Base-by-base conservation (phyloP, 148 eudicot species). In the Polygonum aviculare region DNA sequence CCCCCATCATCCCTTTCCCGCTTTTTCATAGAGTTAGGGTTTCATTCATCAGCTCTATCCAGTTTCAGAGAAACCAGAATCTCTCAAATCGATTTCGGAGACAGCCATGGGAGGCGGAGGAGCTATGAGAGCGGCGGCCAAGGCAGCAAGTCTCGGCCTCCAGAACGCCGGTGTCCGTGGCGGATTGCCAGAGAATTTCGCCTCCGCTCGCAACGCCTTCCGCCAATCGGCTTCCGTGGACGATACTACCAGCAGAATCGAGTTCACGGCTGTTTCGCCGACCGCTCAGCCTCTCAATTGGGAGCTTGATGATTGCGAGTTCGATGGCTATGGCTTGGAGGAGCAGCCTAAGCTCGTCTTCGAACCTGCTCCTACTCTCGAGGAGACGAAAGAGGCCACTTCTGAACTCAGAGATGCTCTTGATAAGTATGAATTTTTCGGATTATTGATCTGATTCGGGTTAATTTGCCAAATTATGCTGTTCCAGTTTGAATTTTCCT, bases 51-150 rank as follows among this genome's bases (percentile, higher is more conserved):
- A 26, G 31, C 31, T 26, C 31, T 26, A 26, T 26, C 0, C 31
- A 26, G 31, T 26, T 26, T 26, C 31, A 26, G 31, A 26, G 31
- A 26, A 26, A 26, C 31, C 31, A 26, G 31, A 26, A 26, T 26
- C 31, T 21, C 67, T 26, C 67, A 63, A 26, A 63, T 33, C 38
- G 69, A 2, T 63, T 33, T n/a, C 67, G 35, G 35, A 21, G 67
- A 8, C 35, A n/a, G 71, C 65, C 5, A 93, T 94, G 98, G 98
- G 97, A 12, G 98, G 97, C 33, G 98, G 98, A 39, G 91, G 79
- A 81, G 90, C 85, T 39, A 86, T 94, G 82, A 83, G 95, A 49
- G 87, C 91, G 40, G 97, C 88, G 72, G 85, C 95, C 14, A 94
- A 87, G 81, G 75, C 80, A 4, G 90, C 91, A 80, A 92, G 95